A percentile compares a stretch with the other conserved stretches of the same genome.
Evolutionary conservation across 495 filamentous ascomycete genomes (phyloP).

Genomic region (Chlorociboria aeruginascens): DNA sequence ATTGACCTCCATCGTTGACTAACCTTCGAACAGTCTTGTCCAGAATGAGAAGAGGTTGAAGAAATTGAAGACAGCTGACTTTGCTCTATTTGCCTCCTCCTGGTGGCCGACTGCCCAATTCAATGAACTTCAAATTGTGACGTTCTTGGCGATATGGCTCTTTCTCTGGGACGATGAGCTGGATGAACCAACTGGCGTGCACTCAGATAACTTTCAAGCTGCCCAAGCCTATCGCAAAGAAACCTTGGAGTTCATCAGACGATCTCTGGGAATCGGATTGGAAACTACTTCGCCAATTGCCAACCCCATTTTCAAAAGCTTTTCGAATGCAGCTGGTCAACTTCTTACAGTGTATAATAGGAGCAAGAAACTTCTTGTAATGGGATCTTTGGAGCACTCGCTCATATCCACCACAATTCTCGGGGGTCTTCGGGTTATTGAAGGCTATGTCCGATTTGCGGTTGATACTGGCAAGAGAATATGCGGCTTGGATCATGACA

Average conservation of each 20-base stretch:
- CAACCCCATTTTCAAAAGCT: not conserved
- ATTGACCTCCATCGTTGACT: not conserved
- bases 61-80: slow-evolving; percentile 12
- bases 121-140: slow-evolving; percentile 16
- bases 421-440: too few species aligned
- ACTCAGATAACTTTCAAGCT: not conserved
- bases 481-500: not conserved
- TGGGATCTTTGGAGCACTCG: too few species aligned
- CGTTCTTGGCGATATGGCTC: slow-evolving; percentile 23
- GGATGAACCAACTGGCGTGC: slow-evolving; percentile 2
- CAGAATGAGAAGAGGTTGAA: not conserved
- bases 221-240: slow-evolving; percentile 5
- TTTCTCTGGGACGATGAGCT: slow-evolving; percentile 23
- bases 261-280: not conserved
- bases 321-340: not conserved
- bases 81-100: slow-evolving; percentile 9
- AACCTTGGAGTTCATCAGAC: slow-evolving; percentile 4
- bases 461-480: not conserved
- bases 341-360: too few species aligned
- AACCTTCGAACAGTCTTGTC: not conserved
- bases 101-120: slow-evolving; percentile 22
- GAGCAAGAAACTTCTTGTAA: too few species aligned
- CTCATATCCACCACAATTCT: too few species aligned
- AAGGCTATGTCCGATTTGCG: not conserved
- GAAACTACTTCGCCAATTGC: not conserved